Percentiles rank a stretch among this genome's conserved stretches.
These are phyloP conservation scores for Yueomyces sp. DNA, from an alignment of 805 yeast genomes.

Conservation along the genomic window DNA sequence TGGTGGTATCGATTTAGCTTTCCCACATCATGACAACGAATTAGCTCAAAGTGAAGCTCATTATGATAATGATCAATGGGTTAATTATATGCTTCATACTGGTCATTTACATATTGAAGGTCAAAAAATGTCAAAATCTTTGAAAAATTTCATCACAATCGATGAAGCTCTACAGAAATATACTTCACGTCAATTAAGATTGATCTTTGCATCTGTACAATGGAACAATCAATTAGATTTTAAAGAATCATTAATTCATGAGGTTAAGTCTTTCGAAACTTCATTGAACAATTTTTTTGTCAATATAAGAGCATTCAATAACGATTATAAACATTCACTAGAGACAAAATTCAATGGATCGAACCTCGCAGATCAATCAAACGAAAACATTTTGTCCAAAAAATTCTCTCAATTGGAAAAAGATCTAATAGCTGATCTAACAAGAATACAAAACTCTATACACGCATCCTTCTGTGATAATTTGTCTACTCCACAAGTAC, in stretches of 20 bases:
- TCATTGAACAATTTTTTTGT: constrained; percentile 73
- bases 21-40: constrained; percentile 98
- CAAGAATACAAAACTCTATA: constrained; percentile 40
- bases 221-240: constrained; percentile 93
- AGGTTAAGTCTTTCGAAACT: constrained; percentile 66
- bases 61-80: constrained; percentile 86
- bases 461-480: constrained; percentile 82
- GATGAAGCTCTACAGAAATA: constrained; percentile 70
- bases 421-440: constrained; percentile 37
- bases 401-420: constrained; percentile 45
- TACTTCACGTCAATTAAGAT: constrained; percentile 70
- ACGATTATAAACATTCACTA: constrained; percentile 44
- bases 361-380: no score
- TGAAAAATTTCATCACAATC: constrained; percentile 90
- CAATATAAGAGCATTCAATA: constrained; percentile 67
- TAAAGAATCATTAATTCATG: constrained; percentile 64
- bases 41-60: constrained; percentile 94
- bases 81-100: constrained; percentile 89
- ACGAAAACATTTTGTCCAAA: constrained; percentile 41
- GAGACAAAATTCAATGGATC: constrained; percentile 11
- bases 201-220: constrained; percentile 79
- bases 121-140: constrained; percentile 91
- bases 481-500: constrained; percentile 62
- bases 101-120: constrained; percentile 98
- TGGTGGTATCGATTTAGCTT: constrained; percentile 94